Evolutionary conservation across 2,329 filamentous ascomycete species (phyloP), one percentile per base, ranked within the genome.

Genomic region (Cordyceps cateniannulata): DNA sequence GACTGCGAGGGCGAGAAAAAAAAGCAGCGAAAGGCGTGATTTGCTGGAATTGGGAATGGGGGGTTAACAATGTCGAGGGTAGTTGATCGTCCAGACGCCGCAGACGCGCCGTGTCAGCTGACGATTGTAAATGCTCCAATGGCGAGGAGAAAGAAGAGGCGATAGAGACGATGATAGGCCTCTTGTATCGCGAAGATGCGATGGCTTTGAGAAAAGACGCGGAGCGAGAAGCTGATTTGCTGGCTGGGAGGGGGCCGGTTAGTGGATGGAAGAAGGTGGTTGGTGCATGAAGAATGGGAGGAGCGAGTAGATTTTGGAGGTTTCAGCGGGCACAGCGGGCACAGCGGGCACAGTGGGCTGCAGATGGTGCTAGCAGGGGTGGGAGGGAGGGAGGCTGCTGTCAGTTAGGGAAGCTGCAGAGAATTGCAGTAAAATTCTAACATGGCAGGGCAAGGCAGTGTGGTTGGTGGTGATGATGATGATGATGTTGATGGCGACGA

Each of bases 161-260:
- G 73, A 67, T 74, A 68, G 69, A 69, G 74, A 76, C 72, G 72
- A 70, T 82, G 79, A 83, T 82, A 83, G 81, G 80, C 76, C 69
- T 77, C 68, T 67, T 68, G 69, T 71, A 72, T 75, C 67, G 76
- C 72, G 71, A 72, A 69, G 71, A 69, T 68, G 72, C 68, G 69
- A 73, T 56, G 52, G 52, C 59, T 53, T 54, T 52, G 52, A 22
- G 52, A 56, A 56, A 61, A 61, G 59, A 61, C 59, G 59, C 52
- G 51, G 59, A 20, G 59, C 59, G 40, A 51, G 59, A 61, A 61
- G 59, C 59, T 61, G 59, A 61, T 61, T 61, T 61, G 59, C 59
- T 61, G 59, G 53, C 42, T 52, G 45, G 53, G 53, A 52, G 52
- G 59, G 59, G 59, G 59, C 59, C 52, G 59, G 59, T 61, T 61